A percentile compares a stretch with the other conserved stretches of the same genome.
Conservation (phyloP, 1,284 basidiomycete species). For the Serendipita sp. region DNA sequence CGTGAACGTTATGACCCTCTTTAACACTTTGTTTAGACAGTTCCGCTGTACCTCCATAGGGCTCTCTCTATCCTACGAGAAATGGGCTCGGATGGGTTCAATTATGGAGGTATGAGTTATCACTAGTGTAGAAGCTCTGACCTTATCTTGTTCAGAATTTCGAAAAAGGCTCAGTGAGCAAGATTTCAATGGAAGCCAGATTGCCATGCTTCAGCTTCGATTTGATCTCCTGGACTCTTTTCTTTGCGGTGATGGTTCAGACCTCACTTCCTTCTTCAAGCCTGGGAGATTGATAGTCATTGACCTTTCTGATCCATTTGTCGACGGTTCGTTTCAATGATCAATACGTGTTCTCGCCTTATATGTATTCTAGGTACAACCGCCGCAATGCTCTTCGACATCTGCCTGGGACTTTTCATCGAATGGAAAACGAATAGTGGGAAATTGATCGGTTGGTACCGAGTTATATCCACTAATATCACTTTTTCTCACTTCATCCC, state of each 20-base stretch:
- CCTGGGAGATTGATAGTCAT: conserved; percentile 45
- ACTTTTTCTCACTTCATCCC: not conserved
- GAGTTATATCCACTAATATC: too few species aligned
- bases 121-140: not conserved
- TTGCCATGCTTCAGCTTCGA: conserved; percentile 40
- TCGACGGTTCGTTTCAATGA: not conserved
- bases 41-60: conserved; percentile 18
- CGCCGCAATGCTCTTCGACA: conserved; percentile 3
- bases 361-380: not conserved
- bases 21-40: too few species aligned
- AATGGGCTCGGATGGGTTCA: conserved; percentile 17
- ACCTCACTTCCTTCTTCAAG: conserved; percentile 23
- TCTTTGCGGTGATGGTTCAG: conserved; percentile 24
- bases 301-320: conserved; percentile 22
- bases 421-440: not conserved
- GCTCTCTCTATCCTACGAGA: conserved; percentile 18
- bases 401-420: not conserved
- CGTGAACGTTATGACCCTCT: too few species aligned
- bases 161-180: conserved; percentile 10
- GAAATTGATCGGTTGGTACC: not conserved
- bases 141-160: conserved; percentile 11
- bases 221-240: conserved; percentile 39
- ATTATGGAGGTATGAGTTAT: not conserved
- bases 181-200: conserved; percentile 36
- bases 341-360: too few species aligned